A percentile compares a stretch with the other conserved stretches of the same genome.
These are phyloP conservation scores for Saxophila tyrrhenica DNA, from an alignment of 495 filamentous ascomycete genomes.

Conservation along the genomic window DNA sequence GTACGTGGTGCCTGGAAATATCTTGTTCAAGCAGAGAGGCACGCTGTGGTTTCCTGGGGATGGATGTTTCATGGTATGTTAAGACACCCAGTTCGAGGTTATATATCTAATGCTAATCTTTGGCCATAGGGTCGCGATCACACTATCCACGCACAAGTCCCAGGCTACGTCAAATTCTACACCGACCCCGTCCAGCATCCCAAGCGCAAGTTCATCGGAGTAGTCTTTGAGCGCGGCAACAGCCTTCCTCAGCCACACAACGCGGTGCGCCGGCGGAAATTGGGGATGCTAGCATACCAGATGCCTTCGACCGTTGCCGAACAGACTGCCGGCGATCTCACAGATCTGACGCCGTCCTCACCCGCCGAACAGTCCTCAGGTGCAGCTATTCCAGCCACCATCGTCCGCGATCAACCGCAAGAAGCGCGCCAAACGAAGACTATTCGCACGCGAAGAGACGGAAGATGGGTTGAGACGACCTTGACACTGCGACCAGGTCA, in stretches of 20 bases:
- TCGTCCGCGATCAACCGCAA: neutral
- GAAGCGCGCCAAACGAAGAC: neutral
- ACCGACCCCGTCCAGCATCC: conserved; percentile 68
- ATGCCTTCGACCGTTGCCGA: conserved; percentile 3
- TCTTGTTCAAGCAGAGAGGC: conserved; percentile 94
- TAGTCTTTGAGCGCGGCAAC: conserved; percentile 67
- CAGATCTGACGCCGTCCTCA: neutral
- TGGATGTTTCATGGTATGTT: conserved; percentile 69
- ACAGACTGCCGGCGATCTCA: neutral
- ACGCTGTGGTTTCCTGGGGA: conserved; percentile 91
- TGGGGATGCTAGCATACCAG: conserved; percentile 50
- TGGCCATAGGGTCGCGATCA: conserved; percentile 63
- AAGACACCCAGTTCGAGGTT: too few relatives aligned
- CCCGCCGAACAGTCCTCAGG: neutral
- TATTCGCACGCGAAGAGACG: conserved; percentile 14
- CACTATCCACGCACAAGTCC: conserved; percentile 76
- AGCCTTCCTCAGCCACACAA: conserved; percentile 63
- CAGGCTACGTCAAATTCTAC: conserved; percentile 95
- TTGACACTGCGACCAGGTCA: conserved; percentile 55
- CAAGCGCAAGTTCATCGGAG: conserved; percentile 80
- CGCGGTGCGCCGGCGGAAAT: conserved; percentile 51
- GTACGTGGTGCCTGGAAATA: conserved; percentile 87
- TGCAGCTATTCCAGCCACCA: neutral
- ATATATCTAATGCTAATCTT: too few relatives aligned
- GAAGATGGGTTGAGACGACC: conserved; percentile 28